Evolutionary conservation across 306 rosid species (phyloP), one percentile per base, ranked within the genome.

Genomic region (Pachyrhizus erosus): DNA sequence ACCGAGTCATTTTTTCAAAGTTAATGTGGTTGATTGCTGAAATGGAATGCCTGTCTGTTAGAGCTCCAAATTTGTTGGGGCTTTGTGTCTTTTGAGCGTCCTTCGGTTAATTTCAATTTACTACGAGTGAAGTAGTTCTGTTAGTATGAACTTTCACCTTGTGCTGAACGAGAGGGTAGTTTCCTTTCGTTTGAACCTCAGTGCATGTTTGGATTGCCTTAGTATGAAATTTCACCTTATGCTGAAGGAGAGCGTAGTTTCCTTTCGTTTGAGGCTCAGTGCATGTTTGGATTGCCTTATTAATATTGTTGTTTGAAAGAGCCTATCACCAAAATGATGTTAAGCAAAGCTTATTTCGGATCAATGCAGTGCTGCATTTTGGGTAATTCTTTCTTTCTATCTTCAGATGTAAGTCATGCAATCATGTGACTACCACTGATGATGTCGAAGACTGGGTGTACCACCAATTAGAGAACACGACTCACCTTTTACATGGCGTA

Each of bases 361-460:
- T 45, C 20, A 58, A 26, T 13, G 9, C 42, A 46, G 26, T 39
- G 64, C 21, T 70, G 70, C 64, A 51, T 83, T 66, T 23, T 78
- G 71, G 48, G 65, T 73, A 54, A 67, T 84, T 52, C 39, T 72
- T 67, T 37, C 42, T 37, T 42, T 74, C 27, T 70, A 73, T 75
- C 55, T 85, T 73, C 88, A 96, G 99, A 91, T 96, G 99, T 88
- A 96, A 93, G 84, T 93, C 97, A 31, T 96, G 99, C 90, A 93
- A 93, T 85, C 96, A 89, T 62, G 96, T 88, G 80, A 90, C 96
- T 11, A 96, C 92, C 74, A 86, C 94, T 15, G 92, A 93, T 75
- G 96, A 93, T 76, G 94, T 93, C 34, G 98, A 96, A 82, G 97
- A 93, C 66, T 96, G 99, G 99, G 94, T 93, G 66, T 93, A 89